Evolutionary conservation across 2,329 filamentous ascomycete species (phyloP), one percentile per base, ranked within the genome.

Genomic region (Alternaria sp.): DNA sequence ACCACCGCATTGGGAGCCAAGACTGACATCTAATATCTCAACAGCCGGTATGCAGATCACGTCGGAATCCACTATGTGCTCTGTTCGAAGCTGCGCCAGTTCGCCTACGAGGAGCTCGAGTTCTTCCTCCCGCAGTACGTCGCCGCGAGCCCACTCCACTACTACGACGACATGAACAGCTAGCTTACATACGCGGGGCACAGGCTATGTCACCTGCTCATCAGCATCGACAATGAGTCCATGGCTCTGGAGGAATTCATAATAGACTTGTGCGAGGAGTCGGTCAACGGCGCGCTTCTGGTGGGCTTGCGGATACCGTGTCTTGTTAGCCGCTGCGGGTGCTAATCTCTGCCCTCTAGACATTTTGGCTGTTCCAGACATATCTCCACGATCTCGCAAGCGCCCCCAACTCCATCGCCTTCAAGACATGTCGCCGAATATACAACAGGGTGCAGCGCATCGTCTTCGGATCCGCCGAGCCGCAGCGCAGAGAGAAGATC

Each of bases 381-480:
- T 94, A 95, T 75, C 87, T 95, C 30, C 90, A 92, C 82, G 92
- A 95, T 76, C 87, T 95, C 63, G 87, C 91, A 56, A 83, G 85
- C 72, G 91, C 90, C 59, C 92, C 92, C 3, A 89, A 91, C 75
- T 89, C 90, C 62, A 87, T 89, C 70, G 86, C 90, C 51, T 95
- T 95, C 81, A 89, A 91, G 80, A 94, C 91, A 51, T 94, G 92
- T 75, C 87, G 91, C 61, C 85, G 92, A 72, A 88, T 95, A 68
- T 94, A 94, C 82, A 95, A 95, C 80, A 93, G 92, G 79, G 91
- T 95, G 39, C 92, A 95, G 79, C 89, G 92, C 78, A 92, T 95
- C 69, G 91, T 95, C 26, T 95, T 95, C 77, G 92, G 92, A 20
- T 84, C 91, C 24, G 85, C 89, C 34, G 91, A 94, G 72, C 84